Conservation (phyloP, 2,329 filamentous ascomycete species). For the Cadophora gregata region DNA sequence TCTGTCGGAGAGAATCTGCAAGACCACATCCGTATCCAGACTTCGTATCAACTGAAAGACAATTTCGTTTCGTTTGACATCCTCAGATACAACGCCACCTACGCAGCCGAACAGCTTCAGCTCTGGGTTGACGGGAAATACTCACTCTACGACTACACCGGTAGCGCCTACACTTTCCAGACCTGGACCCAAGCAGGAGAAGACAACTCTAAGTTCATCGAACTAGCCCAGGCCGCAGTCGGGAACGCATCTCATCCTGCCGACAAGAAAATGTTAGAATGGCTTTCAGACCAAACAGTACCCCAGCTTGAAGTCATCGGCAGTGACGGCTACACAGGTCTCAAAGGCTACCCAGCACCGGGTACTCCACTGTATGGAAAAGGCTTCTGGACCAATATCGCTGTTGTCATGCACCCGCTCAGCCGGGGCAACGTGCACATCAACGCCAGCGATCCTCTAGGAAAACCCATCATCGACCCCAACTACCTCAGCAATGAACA, state of each 20-base stretch:
- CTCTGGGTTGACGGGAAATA: slow-evolving; percentile 29
- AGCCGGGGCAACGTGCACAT: slow-evolving; percentile 65
- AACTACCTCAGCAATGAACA: slow-evolving; percentile 59
- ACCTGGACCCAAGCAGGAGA: slow-evolving; percentile 49
- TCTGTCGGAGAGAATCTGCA: slow-evolving; percentile 59
- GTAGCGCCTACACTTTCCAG: slow-evolving; percentile 49
- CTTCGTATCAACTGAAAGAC: slow-evolving; percentile 35
- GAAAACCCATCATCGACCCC: slow-evolving; percentile 56
- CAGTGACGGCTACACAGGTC: slow-evolving; percentile 52
- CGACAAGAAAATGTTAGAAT: slow-evolving; percentile 49
- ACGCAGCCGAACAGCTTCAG: slow-evolving; percentile 45
- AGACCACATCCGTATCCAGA: slow-evolving; percentile 47
- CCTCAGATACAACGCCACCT: slow-evolving; percentile 37
- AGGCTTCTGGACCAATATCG: slow-evolving; percentile 47
- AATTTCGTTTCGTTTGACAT: slow-evolving; percentile 32
- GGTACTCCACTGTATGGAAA: slow-evolving; percentile 29
- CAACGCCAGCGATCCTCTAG: slow-evolving; percentile 46
- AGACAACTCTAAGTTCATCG: slow-evolving; percentile 41
- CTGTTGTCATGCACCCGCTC: slow-evolving; percentile 61
- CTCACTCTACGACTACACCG: slow-evolving; percentile 37
- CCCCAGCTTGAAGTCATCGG: slow-evolving; percentile 44
- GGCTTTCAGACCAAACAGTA: slow-evolving; percentile 44
- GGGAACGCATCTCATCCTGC: slow-evolving; percentile 42
- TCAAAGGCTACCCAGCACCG: slow-evolving; percentile 35
- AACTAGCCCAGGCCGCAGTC: slow-evolving; percentile 45